Percentiles rank a stretch among this genome's conserved stretches.
Evolutionary conservation across 768 basidiomycete genomes (phyloP).

Genomic region (Russula olivacea): DNA sequence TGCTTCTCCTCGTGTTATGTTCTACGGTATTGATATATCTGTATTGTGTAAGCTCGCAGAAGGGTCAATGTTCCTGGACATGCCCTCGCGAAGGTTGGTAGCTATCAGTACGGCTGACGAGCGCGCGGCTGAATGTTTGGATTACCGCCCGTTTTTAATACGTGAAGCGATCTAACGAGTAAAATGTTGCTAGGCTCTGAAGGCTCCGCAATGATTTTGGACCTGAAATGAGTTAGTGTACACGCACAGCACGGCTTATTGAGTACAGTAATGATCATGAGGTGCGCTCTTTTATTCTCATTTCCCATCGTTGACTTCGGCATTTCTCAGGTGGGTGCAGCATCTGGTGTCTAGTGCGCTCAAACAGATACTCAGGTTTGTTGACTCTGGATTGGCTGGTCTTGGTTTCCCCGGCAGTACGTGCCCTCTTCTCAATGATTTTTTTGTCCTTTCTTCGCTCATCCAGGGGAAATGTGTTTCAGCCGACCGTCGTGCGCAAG

Average conservation of each 20-base stretch:
- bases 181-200: no score
- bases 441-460: no score
- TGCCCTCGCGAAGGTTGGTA: slow-evolving; percentile 53
- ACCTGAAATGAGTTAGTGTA: no score
- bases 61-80: slow-evolving; percentile 59
- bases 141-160: no score
- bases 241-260: no score
- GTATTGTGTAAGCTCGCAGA: slow-evolving; percentile 55
- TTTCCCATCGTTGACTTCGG: slow-evolving; percentile 28
- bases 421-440: not conserved
- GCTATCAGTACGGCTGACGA: slow-evolving; percentile 63
- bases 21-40: not conserved
- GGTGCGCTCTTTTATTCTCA: no score
- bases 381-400: slow-evolving; percentile 76
- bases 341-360: no score
- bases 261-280: no score
- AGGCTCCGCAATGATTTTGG: no score
- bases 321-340: no score
- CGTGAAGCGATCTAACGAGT: no score
- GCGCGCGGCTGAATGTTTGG: slow-evolving; percentile 64
- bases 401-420: no score
- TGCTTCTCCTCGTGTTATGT: not conserved
- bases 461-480: not conserved
- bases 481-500: slow-evolving; percentile 53
- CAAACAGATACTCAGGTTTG: slow-evolving; percentile 62